A percentile compares a stretch with the other conserved stretches of the same genome.
Evolutionary conservation across 805 yeast genomes (phyloP).

Genomic region (Huiozyma naganishii): DNA sequence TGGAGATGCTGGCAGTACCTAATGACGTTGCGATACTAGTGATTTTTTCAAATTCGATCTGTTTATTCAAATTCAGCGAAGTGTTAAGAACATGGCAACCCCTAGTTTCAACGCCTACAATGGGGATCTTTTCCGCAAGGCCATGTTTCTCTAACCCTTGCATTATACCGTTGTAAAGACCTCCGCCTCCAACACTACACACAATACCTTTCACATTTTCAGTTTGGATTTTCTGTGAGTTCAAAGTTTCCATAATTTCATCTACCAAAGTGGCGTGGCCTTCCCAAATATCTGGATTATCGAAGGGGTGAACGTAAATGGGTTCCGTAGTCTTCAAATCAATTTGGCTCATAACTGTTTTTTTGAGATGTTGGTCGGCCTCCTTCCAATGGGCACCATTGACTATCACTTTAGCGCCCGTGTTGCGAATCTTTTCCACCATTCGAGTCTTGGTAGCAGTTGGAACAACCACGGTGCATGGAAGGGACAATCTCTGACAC

Average conservation of each 20-base stretch:
- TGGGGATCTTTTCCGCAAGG: constrained; percentile 29
- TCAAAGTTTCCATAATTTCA: constrained; percentile 29
- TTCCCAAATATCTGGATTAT: constrained; percentile 41
- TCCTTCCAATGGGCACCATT: constrained; percentile 39
- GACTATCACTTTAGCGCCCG: constrained; percentile 41
- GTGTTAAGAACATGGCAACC: constrained; percentile 50
- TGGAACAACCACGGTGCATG: constrained; percentile 52
- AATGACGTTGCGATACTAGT: constrained; percentile 52
- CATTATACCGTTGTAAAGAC: constrained; percentile 42
- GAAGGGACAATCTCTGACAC: constrained; percentile 29
- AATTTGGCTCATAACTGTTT: constrained; percentile 18
- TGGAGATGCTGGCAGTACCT: constrained; percentile 50
- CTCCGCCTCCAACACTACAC: constrained; percentile 51
- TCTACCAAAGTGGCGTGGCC: constrained; percentile 42
- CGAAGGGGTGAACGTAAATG: constrained; percentile 47
- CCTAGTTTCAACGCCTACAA: constrained; percentile 47
- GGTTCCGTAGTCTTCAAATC: constrained; percentile 20
- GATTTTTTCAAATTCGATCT: constrained; percentile 35
- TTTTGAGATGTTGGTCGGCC: constrained; percentile 37
- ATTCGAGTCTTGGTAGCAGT: constrained; percentile 36
- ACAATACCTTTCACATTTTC: constrained; percentile 34
- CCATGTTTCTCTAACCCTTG: constrained; percentile 33
- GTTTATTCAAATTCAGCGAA: constrained; percentile 37
- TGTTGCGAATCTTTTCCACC: constrained; percentile 26
- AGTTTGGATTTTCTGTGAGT: constrained; percentile 13